These are phyloP conservation scores for Colletotrichum camelliae DNA, from an alignment of 2,329 filamentous ascomycete genomes.

Conservation along the genomic window DNA sequence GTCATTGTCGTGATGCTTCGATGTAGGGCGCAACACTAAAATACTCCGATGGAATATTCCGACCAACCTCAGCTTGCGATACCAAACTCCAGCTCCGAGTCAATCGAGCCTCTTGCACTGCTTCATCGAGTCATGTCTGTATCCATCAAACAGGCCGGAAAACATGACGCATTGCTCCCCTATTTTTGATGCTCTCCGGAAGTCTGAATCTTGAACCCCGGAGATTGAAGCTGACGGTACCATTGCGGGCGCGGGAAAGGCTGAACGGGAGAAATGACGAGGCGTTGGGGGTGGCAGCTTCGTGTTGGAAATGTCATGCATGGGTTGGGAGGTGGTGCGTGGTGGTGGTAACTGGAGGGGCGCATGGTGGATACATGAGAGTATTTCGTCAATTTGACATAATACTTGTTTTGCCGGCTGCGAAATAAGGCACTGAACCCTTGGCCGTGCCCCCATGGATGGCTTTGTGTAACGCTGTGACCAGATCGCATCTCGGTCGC, in stretches of 20 bases:
- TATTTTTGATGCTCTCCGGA: not conserved
- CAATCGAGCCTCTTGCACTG: not conserved
- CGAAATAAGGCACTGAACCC: not conserved
- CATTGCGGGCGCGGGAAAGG: not conserved
- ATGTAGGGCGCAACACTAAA: not conserved
- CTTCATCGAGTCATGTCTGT: slow-evolving; percentile 4
- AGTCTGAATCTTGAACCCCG: not conserved
- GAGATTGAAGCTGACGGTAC: not conserved
- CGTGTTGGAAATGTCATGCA: not conserved
- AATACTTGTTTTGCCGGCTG: not conserved
- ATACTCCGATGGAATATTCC: not conserved
- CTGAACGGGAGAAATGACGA: not conserved
- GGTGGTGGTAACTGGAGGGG: not conserved
- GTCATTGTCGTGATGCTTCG: slow-evolving; percentile 10
- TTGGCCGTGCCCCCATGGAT: not conserved
- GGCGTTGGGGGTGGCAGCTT: not conserved
- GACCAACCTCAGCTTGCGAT: not conserved
- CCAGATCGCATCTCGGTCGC: not conserved
- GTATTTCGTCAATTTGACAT: slow-evolving; percentile 8
- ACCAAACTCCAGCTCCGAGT: not conserved
- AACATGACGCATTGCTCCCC: slow-evolving; percentile 1
- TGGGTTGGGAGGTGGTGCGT: not conserved
- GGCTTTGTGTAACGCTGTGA: not conserved
- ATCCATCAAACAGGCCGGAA: not conserved
- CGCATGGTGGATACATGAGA: not conserved